Conservation (phyloP, 257 asterid species). For the Solanum rostratum region DNA sequence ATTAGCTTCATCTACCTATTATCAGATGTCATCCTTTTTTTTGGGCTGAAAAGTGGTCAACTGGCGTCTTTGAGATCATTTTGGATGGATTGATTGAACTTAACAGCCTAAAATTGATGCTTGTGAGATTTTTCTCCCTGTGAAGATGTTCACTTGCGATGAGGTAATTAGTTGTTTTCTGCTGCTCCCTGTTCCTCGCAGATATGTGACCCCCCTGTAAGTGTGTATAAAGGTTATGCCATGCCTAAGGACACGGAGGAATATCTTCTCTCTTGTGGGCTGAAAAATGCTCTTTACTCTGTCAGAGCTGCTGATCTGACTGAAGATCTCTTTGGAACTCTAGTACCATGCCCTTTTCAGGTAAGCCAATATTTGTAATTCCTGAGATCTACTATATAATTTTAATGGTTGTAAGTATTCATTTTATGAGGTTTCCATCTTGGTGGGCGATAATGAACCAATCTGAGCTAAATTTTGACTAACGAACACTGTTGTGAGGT, state of each 20-base stretch:
- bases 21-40: not conserved
- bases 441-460: not conserved
- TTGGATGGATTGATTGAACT: not conserved
- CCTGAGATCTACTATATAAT: not conserved
- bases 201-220: conserved; percentile 89
- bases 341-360: conserved; percentile 58
- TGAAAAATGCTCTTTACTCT: conserved; percentile 78
- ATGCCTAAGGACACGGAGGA: conserved; percentile 83
- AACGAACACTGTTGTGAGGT: not conserved
- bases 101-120: not conserved
- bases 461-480: not conserved
- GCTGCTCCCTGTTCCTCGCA: conserved; percentile 15
- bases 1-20: not conserved
- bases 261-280: conserved; percentile 69
- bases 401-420: not conserved
- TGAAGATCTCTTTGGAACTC: conserved; percentile 69
- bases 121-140: not conserved
- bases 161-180: not conserved
- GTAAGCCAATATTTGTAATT: conserved; percentile 16
- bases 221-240: conserved; percentile 74
- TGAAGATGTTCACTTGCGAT: not conserved
- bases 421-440: not conserved
- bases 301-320: conserved; percentile 69
- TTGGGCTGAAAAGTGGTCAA: not conserved
- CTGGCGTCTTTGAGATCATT: not conserved